Conservation (phyloP, 768 basidiomycete species). For the Mycena capillaripes region DNA sequence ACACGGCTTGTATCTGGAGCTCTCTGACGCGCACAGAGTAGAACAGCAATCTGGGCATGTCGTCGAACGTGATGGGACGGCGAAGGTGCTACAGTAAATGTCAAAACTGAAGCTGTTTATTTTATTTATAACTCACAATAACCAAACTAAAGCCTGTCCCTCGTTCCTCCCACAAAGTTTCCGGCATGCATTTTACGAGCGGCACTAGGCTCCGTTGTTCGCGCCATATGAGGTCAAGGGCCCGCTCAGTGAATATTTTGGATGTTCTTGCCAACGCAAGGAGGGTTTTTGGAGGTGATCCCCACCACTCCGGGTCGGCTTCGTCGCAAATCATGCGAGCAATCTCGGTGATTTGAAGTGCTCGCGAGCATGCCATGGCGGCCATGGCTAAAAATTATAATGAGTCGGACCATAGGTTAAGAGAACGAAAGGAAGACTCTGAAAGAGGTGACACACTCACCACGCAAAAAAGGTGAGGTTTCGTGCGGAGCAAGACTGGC, state of each 20-base stretch:
- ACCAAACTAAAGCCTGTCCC: background rate
- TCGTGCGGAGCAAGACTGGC: no score
- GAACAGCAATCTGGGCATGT: slow-evolving; percentile 28
- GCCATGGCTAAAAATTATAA: no score
- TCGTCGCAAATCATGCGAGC: slow-evolving; percentile 26
- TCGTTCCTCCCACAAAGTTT: slow-evolving; percentile 25
- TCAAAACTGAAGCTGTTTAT: background rate
- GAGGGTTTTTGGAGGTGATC: background rate
- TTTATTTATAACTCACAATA: slow-evolving; percentile 4
- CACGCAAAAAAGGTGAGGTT: no score
- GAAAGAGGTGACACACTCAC: no score
- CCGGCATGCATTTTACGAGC: slow-evolving; percentile 32
- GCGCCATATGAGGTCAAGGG: slow-evolving; percentile 24
- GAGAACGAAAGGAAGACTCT: background rate
- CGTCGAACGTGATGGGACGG: slow-evolving; percentile 13
- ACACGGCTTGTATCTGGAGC: background rate
- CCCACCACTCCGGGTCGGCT: background rate
- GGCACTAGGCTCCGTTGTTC: background rate
- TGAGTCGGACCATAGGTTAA: no score
- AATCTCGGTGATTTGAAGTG: slow-evolving; percentile 23
- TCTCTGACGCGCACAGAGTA: slow-evolving; percentile 22
- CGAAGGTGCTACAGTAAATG: background rate
- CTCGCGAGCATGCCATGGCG: slow-evolving; percentile 6
- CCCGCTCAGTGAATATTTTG: slow-evolving; percentile 17
- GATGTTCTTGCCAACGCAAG: slow-evolving; percentile 14